Percentiles rank a stretch among this genome's conserved stretches.
These are phyloP conservation scores for Coffea canephora DNA, from an alignment of 257 asterid genomes.

Conservation along the genomic window DNA sequence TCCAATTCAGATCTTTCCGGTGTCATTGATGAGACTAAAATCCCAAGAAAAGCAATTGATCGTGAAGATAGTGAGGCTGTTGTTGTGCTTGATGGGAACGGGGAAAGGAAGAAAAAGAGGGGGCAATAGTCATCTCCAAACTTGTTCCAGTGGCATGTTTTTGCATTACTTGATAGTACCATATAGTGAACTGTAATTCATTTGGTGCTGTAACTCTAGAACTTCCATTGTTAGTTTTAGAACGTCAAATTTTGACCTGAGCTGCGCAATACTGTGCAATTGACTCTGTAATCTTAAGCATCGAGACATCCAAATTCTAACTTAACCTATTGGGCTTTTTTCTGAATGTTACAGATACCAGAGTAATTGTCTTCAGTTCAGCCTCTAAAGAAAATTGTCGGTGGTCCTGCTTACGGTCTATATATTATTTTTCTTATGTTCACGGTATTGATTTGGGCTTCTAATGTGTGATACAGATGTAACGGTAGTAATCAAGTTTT, in stretches of 20 bases:
- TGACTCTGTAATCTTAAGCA: slow-evolving; percentile 18
- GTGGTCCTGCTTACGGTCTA: neutral
- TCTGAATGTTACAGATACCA: neutral
- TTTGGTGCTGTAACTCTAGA: slow-evolving; percentile 38
- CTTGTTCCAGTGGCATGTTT: slow-evolving; percentile 18
- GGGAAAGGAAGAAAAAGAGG: slow-evolving; percentile 46
- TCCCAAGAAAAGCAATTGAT: slow-evolving; percentile 42
- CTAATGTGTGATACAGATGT: neutral
- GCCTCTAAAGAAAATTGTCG: too few relatives aligned
- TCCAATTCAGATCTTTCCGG: slow-evolving; percentile 23
- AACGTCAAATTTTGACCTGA: slow-evolving; percentile 39
- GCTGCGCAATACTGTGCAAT: slow-evolving; percentile 23
- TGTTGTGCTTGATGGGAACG: slow-evolving; percentile 43
- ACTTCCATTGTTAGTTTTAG: slow-evolving; percentile 28
- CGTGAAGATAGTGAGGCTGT: slow-evolving; percentile 30
- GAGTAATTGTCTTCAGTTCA: neutral
- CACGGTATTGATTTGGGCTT: too few relatives aligned
- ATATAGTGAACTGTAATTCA: slow-evolving; percentile 41
- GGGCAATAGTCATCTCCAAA: slow-evolving; percentile 40
- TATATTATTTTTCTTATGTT: neutral
- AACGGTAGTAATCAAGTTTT: neutral
- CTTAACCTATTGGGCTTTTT: slow-evolving; percentile 5
- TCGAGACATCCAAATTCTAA: neutral
- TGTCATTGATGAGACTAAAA: slow-evolving; percentile 26
- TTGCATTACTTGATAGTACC: slow-evolving; percentile 27